These are phyloP conservation scores for Acacia crassicarpa DNA, from an alignment of 306 rosid genomes.

Conservation along the genomic window DNA sequence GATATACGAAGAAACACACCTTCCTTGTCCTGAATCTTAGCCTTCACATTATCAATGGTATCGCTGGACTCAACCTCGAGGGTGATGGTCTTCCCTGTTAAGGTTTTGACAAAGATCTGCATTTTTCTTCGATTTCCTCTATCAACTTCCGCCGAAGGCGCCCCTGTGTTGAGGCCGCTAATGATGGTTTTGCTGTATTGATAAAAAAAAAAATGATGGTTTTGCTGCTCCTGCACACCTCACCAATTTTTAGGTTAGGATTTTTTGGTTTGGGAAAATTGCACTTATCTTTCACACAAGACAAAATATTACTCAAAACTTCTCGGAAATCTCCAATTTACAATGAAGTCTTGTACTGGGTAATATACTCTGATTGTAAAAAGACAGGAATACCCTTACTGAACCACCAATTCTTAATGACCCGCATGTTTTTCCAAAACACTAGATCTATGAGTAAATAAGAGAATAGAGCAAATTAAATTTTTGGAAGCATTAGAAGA, in stretches of 20 bases:
- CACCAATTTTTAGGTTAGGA: slow-evolving; percentile 23
- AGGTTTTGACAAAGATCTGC: slow-evolving; percentile 99
- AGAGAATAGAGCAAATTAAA: not conserved
- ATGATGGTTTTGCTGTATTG: too few species aligned
- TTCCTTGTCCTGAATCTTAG: slow-evolving; percentile 97
- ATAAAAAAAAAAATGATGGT: too few species aligned
- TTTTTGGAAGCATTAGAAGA: not conserved
- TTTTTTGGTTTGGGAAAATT: not conserved
- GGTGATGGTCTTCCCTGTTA: slow-evolving; percentile 96
- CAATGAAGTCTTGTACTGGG: too few species aligned
- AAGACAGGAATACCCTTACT: too few species aligned
- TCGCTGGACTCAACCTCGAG: slow-evolving; percentile 98
- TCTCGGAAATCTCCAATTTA: too few species aligned
- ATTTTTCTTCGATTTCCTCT: slow-evolving; percentile 31
- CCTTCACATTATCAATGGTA: slow-evolving; percentile 88
- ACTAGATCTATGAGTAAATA: not conserved
- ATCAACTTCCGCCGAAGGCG: slow-evolving; percentile 4
- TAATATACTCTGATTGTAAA: too few species aligned
- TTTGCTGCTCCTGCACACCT: not conserved
- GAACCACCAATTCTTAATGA: too few species aligned
- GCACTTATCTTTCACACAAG: too few species aligned
- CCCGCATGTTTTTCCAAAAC: not conserved
- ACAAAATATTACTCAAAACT: too few species aligned
- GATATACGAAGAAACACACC: slow-evolving; percentile 38
- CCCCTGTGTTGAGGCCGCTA: not conserved